Base-by-base conservation (phyloP, 805 yeast species). In the Kodamaea lidongshanica region DNA sequence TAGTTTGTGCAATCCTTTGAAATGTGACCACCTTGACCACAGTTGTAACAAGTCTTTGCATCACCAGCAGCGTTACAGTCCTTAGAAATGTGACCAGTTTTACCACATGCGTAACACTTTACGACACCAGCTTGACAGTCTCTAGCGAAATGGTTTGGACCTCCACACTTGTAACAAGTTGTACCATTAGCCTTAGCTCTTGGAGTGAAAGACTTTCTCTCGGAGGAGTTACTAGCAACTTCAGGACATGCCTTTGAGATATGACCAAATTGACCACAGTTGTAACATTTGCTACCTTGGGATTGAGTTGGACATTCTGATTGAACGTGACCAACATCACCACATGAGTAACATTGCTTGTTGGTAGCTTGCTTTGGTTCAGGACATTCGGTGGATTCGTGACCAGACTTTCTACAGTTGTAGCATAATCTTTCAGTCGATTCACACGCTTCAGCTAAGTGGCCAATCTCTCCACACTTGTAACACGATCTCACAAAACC, bases 321-420 rank as follows among this genome's bases (percentile, higher is more conserved):
- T 59, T 81, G 85, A 47, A 87, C 78, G 54, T 87, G 96, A 34
- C 95, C 96, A 35, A 80, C 72, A 56, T 80, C 83, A 50, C 92
- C 92, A 65, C 96, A 87, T 60, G 81, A 81, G 79, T 82, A 87
- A 63, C 96, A 87, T 60, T 87, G 87, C 63, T 87, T 87, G 58
- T 75, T 75, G 46, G 77, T 76, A 44, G 82, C 74, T 60, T 86
- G 87, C 61, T 79, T 83, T 54, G 95, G 94, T 53, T 78, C 77
- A 25, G 92, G 81, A 63, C 96, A 87, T 42, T 82, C 94, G 46
- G 76, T 72, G 32, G 92, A 83, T 61, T 84, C 88, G 61, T 85
- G 95, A 42, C 92, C 92, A 38, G 94, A 80, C 59, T 79, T 72
- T 56, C 79, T 83, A 64, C 95, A 85, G 77, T 86, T 85, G 81